A percentile compares a stretch with the other conserved stretches of the same genome.
Conservation (phyloP, 2,329 filamentous ascomycete species). For the Pezicula neosporulosa region DNA sequence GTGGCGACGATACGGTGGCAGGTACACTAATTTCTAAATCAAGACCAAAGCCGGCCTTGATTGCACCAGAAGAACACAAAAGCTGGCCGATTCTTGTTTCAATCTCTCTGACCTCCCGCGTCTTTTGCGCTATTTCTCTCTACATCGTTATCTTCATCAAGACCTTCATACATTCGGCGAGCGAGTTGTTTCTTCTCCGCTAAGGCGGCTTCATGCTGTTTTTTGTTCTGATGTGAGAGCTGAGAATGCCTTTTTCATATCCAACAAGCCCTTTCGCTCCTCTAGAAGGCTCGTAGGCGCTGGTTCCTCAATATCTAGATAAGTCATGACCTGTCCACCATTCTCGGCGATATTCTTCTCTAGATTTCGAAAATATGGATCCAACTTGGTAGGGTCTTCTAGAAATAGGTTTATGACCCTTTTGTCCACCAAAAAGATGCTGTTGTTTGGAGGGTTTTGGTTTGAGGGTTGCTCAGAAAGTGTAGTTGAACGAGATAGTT, state of each 20-base stretch:
- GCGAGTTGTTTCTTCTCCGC: slow-evolving; percentile 18
- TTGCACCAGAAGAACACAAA: slow-evolving; percentile 23
- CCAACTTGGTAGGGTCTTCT: slow-evolving; percentile 14
- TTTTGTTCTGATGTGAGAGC: slow-evolving; percentile 7
- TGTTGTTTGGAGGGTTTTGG: slow-evolving; percentile 16
- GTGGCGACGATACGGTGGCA: neutral
- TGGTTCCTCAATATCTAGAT: slow-evolving; percentile 16
- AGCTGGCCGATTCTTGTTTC: slow-evolving; percentile 20
- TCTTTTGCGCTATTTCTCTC: slow-evolving; percentile 15
- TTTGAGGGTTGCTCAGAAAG: slow-evolving; percentile 8
- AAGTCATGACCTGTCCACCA: slow-evolving; percentile 13
- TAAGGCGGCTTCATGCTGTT: slow-evolving; percentile 8
- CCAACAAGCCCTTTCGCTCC: slow-evolving; percentile 18
- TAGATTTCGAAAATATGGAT: slow-evolving; percentile 15
- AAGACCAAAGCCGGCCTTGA: slow-evolving; percentile 24
- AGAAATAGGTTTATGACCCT: slow-evolving; percentile 20
- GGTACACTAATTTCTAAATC: neutral
- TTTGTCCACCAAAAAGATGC: slow-evolving; percentile 20
- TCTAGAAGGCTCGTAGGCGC: slow-evolving; percentile 18
- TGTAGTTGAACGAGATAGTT: slow-evolving; percentile 7
- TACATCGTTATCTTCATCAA: slow-evolving; percentile 16
- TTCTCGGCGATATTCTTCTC: slow-evolving; percentile 17
- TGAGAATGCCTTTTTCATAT: slow-evolving; percentile 17
- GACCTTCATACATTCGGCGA: slow-evolving; percentile 13
- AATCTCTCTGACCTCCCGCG: slow-evolving; percentile 17